A percentile compares a stretch with the other conserved stretches of the same genome.
phyloP scores from a whole-genome alignment of 2,329 filamentous ascomycete species.

The Rhynchosporium agropyri region DNA sequence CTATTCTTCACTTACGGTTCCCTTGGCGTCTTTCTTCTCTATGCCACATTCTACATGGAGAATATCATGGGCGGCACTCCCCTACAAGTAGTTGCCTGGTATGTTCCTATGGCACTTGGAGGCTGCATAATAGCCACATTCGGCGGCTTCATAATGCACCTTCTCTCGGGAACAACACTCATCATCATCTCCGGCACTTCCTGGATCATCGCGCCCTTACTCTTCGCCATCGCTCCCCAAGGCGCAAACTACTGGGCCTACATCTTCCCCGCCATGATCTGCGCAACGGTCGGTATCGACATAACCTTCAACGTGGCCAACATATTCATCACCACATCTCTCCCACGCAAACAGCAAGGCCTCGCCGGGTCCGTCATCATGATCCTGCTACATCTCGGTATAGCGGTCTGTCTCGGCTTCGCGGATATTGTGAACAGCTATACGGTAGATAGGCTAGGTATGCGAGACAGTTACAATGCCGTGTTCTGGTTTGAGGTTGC shows the following conservation, averaged over 20 bases:
- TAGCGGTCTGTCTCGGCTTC: slow-evolving; percentile 71
- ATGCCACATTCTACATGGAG: slow-evolving; percentile 66
- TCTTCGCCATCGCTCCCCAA: slow-evolving; percentile 56
- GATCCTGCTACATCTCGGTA: slow-evolving; percentile 69
- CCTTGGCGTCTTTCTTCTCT: slow-evolving; percentile 69
- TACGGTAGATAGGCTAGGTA: slow-evolving; percentile 43
- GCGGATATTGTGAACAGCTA: slow-evolving; percentile 64
- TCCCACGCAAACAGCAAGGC: slow-evolving; percentile 68
- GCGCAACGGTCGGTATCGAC: slow-evolving; percentile 72
- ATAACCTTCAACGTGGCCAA: slow-evolving; percentile 76
- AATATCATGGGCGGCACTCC: slow-evolving; percentile 55
- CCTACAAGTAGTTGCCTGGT: slow-evolving; percentile 61
- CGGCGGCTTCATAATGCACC: slow-evolving; percentile 59
- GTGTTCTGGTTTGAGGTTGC: slow-evolving; percentile 69
- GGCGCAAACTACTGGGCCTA: slow-evolving; percentile 62
- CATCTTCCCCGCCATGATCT: slow-evolving; percentile 71
- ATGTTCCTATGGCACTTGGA: slow-evolving; percentile 66
- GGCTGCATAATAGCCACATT: slow-evolving; percentile 67
- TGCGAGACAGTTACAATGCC: slow-evolving; percentile 60
- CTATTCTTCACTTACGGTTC: slow-evolving; percentile 70
- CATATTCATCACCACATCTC: slow-evolving; percentile 74
- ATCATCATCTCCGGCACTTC: slow-evolving; percentile 55
- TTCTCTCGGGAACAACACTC: slow-evolving; percentile 55
- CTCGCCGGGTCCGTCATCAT: slow-evolving; percentile 73
- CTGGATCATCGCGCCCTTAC: slow-evolving; percentile 54